Conservation (phyloP, 2,329 filamentous ascomycete genomes). For the Ilyonectria destructans region DNA sequence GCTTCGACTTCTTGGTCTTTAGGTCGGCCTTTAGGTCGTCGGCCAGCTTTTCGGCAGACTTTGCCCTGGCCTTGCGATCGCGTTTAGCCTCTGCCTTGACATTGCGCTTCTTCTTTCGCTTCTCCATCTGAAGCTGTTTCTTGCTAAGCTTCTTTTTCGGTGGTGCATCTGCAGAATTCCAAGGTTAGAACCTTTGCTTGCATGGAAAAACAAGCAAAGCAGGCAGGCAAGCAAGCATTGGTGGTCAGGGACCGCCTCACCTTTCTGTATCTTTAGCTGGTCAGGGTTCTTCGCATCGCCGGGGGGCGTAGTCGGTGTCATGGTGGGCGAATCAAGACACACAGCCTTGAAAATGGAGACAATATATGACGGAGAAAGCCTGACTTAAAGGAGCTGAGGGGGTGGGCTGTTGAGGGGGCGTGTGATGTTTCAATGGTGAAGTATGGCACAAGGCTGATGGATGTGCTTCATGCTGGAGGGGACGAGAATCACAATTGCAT, state of each 20-base stretch:
- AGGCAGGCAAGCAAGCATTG: conserved; percentile 1
- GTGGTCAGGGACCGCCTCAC: conserved; percentile 25
- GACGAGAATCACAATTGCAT: conserved; percentile 28
- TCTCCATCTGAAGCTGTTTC: conserved; percentile 37
- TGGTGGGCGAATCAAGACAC: conserved; percentile 30
- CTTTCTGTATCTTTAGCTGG: conserved; percentile 41
- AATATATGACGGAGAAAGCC: neutral
- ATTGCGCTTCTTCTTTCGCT: conserved; percentile 57
- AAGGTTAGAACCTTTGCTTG: conserved; percentile 23
- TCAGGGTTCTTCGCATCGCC: conserved; percentile 35
- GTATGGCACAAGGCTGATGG: conserved; percentile 38
- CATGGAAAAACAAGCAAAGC: neutral
- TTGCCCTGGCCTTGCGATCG: conserved; percentile 55
- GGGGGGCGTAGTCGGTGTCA: conserved; percentile 36
- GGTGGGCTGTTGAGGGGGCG: conserved; percentile 3
- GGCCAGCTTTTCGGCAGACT: conserved; percentile 53
- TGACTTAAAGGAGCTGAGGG: neutral
- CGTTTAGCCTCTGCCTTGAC: conserved; percentile 57
- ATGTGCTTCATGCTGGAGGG: conserved; percentile 29
- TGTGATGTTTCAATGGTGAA: conserved; percentile 27
- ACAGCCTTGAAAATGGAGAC: conserved; percentile 13
- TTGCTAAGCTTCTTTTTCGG: conserved; percentile 38
- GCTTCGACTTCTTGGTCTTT: conserved; percentile 51
- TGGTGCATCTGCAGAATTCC: conserved; percentile 30
- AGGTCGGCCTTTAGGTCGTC: conserved; percentile 51